These are phyloP conservation scores for Cyclotella choctawhatcheeana DNA, from an alignment of 108 stramenopile genomes.

Conservation along the genomic window DNA sequence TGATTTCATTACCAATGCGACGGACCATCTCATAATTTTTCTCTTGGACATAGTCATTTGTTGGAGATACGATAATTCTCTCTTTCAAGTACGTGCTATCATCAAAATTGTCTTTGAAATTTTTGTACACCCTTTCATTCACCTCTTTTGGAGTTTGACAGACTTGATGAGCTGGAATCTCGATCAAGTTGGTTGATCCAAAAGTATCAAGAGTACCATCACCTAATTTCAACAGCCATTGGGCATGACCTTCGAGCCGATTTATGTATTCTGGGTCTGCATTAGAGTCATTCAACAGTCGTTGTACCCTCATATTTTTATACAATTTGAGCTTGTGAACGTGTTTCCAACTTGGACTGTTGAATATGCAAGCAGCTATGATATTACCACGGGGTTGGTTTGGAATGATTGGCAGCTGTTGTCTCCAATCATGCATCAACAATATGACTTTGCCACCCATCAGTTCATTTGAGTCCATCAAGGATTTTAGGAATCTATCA, in stretches of 20 bases:
- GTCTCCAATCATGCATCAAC: conserved; percentile 22
- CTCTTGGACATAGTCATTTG: background rate
- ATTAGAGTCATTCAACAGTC: background rate
- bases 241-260: background rate
- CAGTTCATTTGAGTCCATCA: background rate
- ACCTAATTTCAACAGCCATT: background rate
- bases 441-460: conserved; percentile 25
- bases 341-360: background rate
- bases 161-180: background rate
- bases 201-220: background rate
- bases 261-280: background rate
- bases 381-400: background rate
- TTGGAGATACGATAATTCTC: background rate
- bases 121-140: background rate
- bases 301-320: conserved; percentile 1
- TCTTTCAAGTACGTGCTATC: background rate
- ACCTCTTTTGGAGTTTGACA: background rate
- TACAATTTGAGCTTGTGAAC: background rate
- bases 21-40: background rate
- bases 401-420: conserved; percentile 14
- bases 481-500: conserved; percentile 4
- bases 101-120: background rate
- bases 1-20: background rate
- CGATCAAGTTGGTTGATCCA: background rate
- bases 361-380: background rate